Conservation (phyloP, 208 protist genomes). For the Leishmania major region DNA sequence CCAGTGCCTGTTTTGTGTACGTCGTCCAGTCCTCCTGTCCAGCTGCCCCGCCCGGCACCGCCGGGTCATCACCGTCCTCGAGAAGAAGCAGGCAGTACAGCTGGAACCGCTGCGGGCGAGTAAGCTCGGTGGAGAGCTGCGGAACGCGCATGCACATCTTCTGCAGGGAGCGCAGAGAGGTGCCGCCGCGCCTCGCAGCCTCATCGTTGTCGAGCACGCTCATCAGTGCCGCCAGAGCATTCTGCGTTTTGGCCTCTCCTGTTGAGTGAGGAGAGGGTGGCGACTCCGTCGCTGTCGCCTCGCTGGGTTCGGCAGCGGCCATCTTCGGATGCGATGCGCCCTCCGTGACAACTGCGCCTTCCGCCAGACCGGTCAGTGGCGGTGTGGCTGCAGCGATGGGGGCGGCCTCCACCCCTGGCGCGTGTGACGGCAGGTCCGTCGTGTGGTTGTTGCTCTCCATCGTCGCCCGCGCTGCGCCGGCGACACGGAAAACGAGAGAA, state of each 20-base stretch:
- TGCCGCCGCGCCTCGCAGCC: not conserved
- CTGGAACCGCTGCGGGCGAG: slow-evolving; percentile 39
- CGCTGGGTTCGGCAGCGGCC: not conserved
- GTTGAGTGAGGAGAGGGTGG: not conserved
- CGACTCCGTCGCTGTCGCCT: not conserved
- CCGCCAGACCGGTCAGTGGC: not conserved
- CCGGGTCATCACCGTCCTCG: slow-evolving; percentile 1
- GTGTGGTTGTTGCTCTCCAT: not conserved
- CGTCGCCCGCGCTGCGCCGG: not conserved
- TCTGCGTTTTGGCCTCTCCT: slow-evolving; percentile 7
- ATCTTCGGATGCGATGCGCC: not conserved
- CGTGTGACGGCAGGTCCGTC: not conserved
- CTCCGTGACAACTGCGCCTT: not conserved
- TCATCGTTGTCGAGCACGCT: slow-evolving; percentile 24
- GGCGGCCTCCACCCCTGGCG: not conserved
- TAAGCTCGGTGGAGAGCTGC: slow-evolving; percentile 47
- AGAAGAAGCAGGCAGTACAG: slow-evolving; percentile 70
- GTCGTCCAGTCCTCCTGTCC: slow-evolving; percentile 5
- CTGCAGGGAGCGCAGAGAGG: slow-evolving; percentile 42
- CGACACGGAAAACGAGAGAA: not conserved
- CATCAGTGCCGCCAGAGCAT: slow-evolving; percentile 17
- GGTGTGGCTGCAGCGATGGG: not conserved
- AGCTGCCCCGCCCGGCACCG: not conserved
- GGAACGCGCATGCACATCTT: slow-evolving; percentile 66
- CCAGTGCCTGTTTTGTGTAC: slow-evolving; percentile 32